Conservation (phyloP, 768 basidiomycete genomes). For the Psilocybe cubensis region DNA sequence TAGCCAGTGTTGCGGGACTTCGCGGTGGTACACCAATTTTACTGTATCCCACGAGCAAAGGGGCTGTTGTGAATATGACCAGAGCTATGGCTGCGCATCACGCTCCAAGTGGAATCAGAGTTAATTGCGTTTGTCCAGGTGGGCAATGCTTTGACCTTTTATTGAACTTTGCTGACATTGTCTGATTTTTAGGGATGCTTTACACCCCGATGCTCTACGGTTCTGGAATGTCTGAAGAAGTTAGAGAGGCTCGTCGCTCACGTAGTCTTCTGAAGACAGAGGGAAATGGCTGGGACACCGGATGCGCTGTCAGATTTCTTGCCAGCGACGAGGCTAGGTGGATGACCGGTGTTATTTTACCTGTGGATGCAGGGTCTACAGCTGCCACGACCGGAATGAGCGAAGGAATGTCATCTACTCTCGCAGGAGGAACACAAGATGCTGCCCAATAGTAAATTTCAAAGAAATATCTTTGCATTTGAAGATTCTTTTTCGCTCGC, state of each 20-base stretch:
- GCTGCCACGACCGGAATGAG: slow-evolving; percentile 29
- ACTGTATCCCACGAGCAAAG: slow-evolving; percentile 46
- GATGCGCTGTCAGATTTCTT: slow-evolving; percentile 41
- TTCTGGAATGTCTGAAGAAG: slow-evolving; percentile 35
- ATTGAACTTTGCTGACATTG: neutral
- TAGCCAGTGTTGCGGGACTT: slow-evolving; percentile 40
- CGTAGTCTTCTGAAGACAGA: slow-evolving; percentile 43
- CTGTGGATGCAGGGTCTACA: slow-evolving; percentile 46
- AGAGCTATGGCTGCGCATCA: slow-evolving; percentile 49
- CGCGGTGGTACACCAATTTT: slow-evolving; percentile 42
- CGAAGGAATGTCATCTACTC: slow-evolving; percentile 18
- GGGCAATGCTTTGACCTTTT: slow-evolving; percentile 1
- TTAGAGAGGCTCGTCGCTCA: slow-evolving; percentile 38
- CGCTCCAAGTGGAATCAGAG: slow-evolving; percentile 40
- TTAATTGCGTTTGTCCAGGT: slow-evolving; percentile 47
- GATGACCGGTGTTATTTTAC: slow-evolving; percentile 43
- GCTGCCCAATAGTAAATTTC: neutral
- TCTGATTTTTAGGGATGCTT: slow-evolving; percentile 32
- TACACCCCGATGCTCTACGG: slow-evolving; percentile 46
- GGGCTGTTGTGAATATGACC: slow-evolving; percentile 47
- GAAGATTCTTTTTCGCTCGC: too few relatives aligned
- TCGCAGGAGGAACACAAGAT: slow-evolving; percentile 7
- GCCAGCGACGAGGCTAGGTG: slow-evolving; percentile 46
- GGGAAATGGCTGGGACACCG: slow-evolving; percentile 48
- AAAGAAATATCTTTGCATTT: too few relatives aligned